Evolutionary conservation across 106 monocot genomes (phyloP).

Genomic region (Cymbidium sinense): DNA sequence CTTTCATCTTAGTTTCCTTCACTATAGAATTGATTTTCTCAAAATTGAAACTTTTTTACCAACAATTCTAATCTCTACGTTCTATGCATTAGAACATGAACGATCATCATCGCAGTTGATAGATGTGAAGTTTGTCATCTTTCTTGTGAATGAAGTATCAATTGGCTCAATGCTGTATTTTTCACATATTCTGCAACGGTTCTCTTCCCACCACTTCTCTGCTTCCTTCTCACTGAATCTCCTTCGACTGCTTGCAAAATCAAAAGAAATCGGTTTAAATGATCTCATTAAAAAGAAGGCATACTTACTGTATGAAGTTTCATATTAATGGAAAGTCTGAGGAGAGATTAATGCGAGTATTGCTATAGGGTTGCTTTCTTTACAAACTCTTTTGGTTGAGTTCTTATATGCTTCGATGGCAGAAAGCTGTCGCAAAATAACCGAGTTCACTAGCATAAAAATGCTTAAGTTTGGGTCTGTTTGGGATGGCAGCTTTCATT

Average conservation of each 20-base stretch:
- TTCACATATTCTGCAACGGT: constrained; percentile 38
- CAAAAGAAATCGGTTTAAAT: background rate
- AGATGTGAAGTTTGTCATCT: background rate
- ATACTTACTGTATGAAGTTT: background rate
- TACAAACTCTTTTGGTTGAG: too few species aligned
- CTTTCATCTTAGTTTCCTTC: background rate
- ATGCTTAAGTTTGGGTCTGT: too few species aligned
- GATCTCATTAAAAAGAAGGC: background rate
- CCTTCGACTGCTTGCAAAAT: constrained; percentile 42
- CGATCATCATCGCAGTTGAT: background rate
- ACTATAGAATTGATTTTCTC: background rate
- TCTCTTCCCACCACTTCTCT: constrained; percentile 73
- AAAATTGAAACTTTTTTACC: background rate
- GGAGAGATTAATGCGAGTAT: too few species aligned
- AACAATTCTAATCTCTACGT: background rate
- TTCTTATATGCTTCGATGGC: too few species aligned
- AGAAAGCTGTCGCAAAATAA: too few species aligned
- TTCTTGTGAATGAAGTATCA: background rate
- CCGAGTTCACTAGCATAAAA: too few species aligned
- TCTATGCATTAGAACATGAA: background rate
- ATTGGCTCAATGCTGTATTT: constrained; percentile 37
- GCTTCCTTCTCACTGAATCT: constrained; percentile 68
- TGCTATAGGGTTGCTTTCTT: too few species aligned
- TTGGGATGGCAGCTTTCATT: too few species aligned
- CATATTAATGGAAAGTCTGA: background rate